Evolutionary conservation across 306 rosid genomes (phyloP).

Genomic region (Arachis stenosperma): DNA sequence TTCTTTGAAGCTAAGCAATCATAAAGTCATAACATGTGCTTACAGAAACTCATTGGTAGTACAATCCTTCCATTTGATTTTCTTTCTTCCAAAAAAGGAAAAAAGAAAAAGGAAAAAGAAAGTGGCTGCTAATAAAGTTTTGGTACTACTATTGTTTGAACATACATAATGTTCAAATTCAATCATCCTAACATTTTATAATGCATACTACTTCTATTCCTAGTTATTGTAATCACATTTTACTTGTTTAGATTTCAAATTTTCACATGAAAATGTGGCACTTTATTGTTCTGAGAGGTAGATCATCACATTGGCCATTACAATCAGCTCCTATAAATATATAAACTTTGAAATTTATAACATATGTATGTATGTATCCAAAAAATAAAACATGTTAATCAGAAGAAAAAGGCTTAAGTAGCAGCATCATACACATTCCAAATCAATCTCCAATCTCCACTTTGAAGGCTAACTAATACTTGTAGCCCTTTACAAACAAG

Average conservation of each 20-base stretch:
- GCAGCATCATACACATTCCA: conserved; percentile 38
- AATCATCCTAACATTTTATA: background rate
- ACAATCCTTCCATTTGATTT: background rate
- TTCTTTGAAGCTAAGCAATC: conserved; percentile 25
- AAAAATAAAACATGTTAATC: conserved; percentile 43
- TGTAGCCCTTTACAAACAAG: conserved; percentile 67
- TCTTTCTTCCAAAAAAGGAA: background rate
- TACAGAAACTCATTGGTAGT: background rate
- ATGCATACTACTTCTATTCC: background rate
- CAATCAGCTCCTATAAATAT: conserved; percentile 21
- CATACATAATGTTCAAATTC: background rate
- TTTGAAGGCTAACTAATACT: conserved; percentile 60
- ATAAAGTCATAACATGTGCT: background rate
- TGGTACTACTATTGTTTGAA: background rate
- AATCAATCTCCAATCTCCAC: background rate
- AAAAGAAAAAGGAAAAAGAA: too few relatives aligned
- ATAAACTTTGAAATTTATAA: conserved; percentile 14
- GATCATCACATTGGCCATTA: conserved; percentile 18
- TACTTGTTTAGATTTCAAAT: background rate
- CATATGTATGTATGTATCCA: conserved; percentile 17
- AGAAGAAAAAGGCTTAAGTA: conserved; percentile 38
- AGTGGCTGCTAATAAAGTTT: background rate
- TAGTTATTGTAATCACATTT: background rate
- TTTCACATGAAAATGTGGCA: background rate
- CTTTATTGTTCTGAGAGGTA: conserved; percentile 7